Evolutionary conservation across 495 filamentous ascomycete species (phyloP).

Genomic region (Tuber melanosporum): DNA sequence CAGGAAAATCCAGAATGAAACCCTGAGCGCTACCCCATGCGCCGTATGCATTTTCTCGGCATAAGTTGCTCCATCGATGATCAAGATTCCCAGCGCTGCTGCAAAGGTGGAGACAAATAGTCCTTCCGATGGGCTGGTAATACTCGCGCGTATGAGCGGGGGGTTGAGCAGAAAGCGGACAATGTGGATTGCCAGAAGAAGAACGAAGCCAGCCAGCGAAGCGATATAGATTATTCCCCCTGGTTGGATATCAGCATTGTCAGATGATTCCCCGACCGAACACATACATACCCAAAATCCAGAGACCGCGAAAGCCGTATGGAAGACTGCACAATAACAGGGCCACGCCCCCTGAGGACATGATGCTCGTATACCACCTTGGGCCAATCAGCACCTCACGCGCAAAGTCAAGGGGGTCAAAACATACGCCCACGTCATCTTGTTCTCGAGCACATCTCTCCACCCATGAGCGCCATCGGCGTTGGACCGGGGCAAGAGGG

Average conservation of each 20-base stretch:
- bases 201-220: conserved; percentile 33
- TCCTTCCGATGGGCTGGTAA: conserved; percentile 30
- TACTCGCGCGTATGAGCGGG: conserved; percentile 26
- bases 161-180: conserved; percentile 34
- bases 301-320: conserved; percentile 28
- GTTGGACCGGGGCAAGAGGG: conserved; percentile 22
- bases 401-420: neutral
- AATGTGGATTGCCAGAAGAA: conserved; percentile 29
- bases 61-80: conserved; percentile 38
- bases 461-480: conserved; percentile 29
- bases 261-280: neutral
- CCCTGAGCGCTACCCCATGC: conserved; percentile 20
- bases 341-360: conserved; percentile 35
- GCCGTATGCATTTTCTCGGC: conserved; percentile 35
- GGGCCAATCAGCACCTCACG: conserved; percentile 8
- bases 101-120: conserved; percentile 35
- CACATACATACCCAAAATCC: conserved; percentile 32
- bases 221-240: conserved; percentile 33
- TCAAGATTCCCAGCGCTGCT: conserved; percentile 34
- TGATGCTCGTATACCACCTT: conserved; percentile 38
- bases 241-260: conserved; percentile 15
- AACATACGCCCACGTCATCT: conserved; percentile 42
- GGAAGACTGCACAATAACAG: conserved; percentile 34
- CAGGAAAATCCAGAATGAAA: conserved; percentile 39
- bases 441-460: conserved; percentile 39